phyloP scores from a whole-genome alignment of 192 early-diverging fungal species.

The Neocallimastix lanati region DNA sequence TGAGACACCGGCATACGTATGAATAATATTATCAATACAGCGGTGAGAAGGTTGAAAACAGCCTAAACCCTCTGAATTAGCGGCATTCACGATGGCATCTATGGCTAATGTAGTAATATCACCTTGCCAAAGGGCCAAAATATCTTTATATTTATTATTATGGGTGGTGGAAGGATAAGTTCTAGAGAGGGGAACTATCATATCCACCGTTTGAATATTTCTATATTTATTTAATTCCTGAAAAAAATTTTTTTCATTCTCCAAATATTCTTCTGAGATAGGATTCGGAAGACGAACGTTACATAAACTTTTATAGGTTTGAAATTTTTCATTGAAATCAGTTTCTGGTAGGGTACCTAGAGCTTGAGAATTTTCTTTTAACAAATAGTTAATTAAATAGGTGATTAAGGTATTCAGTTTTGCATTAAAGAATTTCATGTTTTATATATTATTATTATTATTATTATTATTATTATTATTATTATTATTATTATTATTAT shows the following conservation, averaged over 20 bases:
- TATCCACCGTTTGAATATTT: background rate
- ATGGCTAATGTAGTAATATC: background rate
- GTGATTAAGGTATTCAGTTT: too few species aligned
- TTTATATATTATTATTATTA: too few species aligned
- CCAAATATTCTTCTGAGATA: background rate
- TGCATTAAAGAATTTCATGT: too few species aligned
- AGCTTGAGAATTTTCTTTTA: background rate
- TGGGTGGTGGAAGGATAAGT: background rate
- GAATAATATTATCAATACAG: background rate
- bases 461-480: too few species aligned
- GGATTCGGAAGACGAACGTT: background rate
- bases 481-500: too few species aligned
- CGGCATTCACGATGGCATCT: background rate
- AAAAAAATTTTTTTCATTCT: background rate
- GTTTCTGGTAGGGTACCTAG: background rate
- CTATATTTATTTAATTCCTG: background rate
- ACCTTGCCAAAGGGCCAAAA: background rate
- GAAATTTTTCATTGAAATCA: background rate
- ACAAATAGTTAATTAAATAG: background rate
- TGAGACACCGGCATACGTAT: background rate
- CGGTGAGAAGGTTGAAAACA: background rate
- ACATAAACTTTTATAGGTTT: background rate
- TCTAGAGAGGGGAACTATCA: background rate
- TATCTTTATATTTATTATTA: background rate
- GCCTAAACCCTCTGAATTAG: background rate